Evolutionary conservation across 139 green algal genomes (phyloP), one percentile per base, ranked within the genome.

Genomic region (Micractinium sp.): DNA sequence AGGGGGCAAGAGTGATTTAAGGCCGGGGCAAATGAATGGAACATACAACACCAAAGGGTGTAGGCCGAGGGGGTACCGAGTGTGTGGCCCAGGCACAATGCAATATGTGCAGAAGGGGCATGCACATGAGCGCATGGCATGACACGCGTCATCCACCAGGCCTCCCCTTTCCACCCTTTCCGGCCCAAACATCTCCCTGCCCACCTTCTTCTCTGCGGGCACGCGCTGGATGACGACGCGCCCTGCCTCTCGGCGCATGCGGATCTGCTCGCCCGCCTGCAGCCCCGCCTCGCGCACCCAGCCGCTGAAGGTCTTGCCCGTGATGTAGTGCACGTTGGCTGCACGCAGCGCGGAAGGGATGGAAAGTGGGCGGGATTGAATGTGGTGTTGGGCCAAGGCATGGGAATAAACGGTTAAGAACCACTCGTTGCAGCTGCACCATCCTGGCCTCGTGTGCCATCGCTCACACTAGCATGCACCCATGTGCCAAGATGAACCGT

Each of bases 251-350:
- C 41, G 63, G 53, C 67, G 66, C 78, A 90, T 60, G 7, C 78
- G 87, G 78, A 90, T 82, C 78, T 90, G 87, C 39, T 90, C 87
- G 16, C 79, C 75, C 25, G 79, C 87, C 41, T 73, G 78, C 87
- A 90, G 87, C 14, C 87, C 79, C 4, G 87, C 73, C 63, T 90
- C 87, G 0, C 78, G 78, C 39, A 90, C 31, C 87, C 87, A 90
- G 29, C 22, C 41, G 14, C 79, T 66, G 56, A 87, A 90, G 0
- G 61, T 61, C 23, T 47, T 69, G 60, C 87, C 87, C 5, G 89
- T 89, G 31, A 92, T 74, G 87, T 92, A 92, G 75, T 92, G 89
- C 73, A 92, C 83, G 7, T 91, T 89, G 82, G 88, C 88, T 82
- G 67, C 81, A 27, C 27, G 22, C 47, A 5, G 47, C 9, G 47